Base-by-base conservation (phyloP, 1,139 yeast genomes). In the Magnusiomyces clavatus region DNA sequence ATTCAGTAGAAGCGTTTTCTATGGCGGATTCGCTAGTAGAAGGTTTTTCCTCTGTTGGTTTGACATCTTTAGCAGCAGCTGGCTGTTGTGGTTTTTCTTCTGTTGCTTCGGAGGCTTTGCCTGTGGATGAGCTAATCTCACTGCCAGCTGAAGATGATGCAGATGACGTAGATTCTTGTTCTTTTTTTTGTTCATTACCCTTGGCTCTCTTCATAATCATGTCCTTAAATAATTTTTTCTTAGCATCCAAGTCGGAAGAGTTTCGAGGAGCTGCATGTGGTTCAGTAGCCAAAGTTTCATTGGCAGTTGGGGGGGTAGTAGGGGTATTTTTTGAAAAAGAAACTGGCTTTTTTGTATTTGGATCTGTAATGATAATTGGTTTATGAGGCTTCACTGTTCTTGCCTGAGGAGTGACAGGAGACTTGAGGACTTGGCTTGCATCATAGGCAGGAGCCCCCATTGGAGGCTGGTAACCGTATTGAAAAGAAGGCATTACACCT, bases 161-260 rank as follows among this genome's bases (percentile, higher is more conserved):
- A 11, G 14, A 13, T 16, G 40, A 16, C 17, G 47, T 35, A 39
- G 42, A 39, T 24, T 24, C 31, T 24, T 24, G 31, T 57, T 56
- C 57, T 49, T 53, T 56, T 12, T 54, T 58, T 19, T 54, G 56
- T 14, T 54, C 57, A 29, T 40, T 42, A 41, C 53, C 49, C 6
- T 42, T 43, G 14, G 52, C 49, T 39, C 41, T 54, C 51, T 54
- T 57, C 50, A 53, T 54, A 45, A 64, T 62, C 51, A 60, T 58
- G 48, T 59, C 65, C 57, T 52, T 57, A 48, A 63, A 54, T 46
- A 59, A 57, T 50, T 57, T 57, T 46, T 57, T 56, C 43, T 53
- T 54, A 8, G 56, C 53, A 13, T 56, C 49, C 13, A 53, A 46
- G 44, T 53, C 55, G 11, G 59, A 24, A 24, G 31, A 24, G 31